Percentiles rank a stretch among this genome's conserved stretches.
These are phyloP conservation scores for Elongisporangium undulatum DNA, from an alignment of 352 stramenopile species.

Conservation along the genomic window DNA sequence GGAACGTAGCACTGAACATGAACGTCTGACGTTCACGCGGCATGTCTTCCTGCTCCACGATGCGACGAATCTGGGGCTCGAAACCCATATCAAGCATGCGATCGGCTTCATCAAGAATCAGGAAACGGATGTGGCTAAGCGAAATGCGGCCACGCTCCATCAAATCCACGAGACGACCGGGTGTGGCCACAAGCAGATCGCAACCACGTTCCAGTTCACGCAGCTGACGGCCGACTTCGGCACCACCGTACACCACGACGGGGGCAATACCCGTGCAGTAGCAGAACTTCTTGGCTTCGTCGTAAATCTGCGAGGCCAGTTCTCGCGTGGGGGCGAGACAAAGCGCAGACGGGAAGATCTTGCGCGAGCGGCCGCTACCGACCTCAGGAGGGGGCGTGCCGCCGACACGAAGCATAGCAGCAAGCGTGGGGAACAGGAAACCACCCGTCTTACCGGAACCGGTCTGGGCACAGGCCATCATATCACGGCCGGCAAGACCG, in stretches of 20 bases:
- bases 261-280: slow-evolving; percentile 94
- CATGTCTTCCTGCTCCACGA: slow-evolving; percentile 98
- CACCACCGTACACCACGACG: slow-evolving; percentile 95
- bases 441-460: slow-evolving; percentile 96
- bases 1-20: slow-evolving; percentile 99
- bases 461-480: slow-evolving; percentile 99
- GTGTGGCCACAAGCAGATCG: slow-evolving; percentile 97
- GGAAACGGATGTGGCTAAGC: slow-evolving; percentile 88
- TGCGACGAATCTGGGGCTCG: slow-evolving; percentile 97
- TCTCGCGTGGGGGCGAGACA: slow-evolving; percentile 94
- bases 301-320: slow-evolving; percentile 94
- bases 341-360: slow-evolving; percentile 90
- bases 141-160: slow-evolving; percentile 93
- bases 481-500: slow-evolving; percentile 89
- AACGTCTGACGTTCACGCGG: slow-evolving; percentile 97
- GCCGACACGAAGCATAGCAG: slow-evolving; percentile 91
- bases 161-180: slow-evolving; percentile 96
- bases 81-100: slow-evolving; percentile 99
- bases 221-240: slow-evolving; percentile 86
- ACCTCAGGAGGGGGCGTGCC: slow-evolving; percentile 37
- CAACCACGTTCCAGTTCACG: slow-evolving; percentile 88
- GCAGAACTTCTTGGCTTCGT: slow-evolving; percentile 95
- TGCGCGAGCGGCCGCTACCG: slow-evolving; percentile 60
- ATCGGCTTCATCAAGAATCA: slow-evolving; percentile 99
- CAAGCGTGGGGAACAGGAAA: slow-evolving; percentile 97